Evolutionary conservation across 2,329 filamentous ascomycete species (phyloP), one percentile per base, ranked within the genome.

Genomic region (Colletotrichum sp.): DNA sequence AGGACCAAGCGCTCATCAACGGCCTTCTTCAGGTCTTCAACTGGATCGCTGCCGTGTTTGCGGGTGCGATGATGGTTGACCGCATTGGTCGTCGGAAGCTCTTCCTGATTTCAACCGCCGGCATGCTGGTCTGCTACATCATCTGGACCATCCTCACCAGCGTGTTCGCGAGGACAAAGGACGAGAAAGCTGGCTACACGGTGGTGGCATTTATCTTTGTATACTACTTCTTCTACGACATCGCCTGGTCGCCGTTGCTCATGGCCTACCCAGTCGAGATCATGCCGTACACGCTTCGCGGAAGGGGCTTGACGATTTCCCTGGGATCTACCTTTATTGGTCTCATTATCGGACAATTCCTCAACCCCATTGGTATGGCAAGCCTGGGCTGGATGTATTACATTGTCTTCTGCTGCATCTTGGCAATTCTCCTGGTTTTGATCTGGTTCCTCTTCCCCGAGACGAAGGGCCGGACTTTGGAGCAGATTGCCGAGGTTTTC

Each of bases 11-110:
- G 27, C 75, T 83, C 38, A 86, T 87, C 78, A 87, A 86, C 72
- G 84, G 83, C 8, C 36, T 72, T 8, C 72, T 74, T 1, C 72
- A 74, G 59, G 31, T 72, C 16, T 74, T 68, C 58, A 74, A 74
- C 69, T 72, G 69, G 64, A 15, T 71, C 3, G 69, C 69, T 4
- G 69, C 72, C 21, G 65, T 72, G 2, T 68, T 72, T 21, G 70
- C 70, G 5, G 86, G 86, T 66, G 83, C 88, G 72, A 78, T 80
- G 38, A 79, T 86, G 58, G 78, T 88, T 59, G 87, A 89, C 77
- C 83, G 80, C n/a, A 78, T 78, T 16, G 75, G 76, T 27, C 76
- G 76, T 21, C 59, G 87, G 67, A 88, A 86, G 77, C 83, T 87
- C 5, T 81, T 89, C 16, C 83, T 89, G 58, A 81, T 83, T 55